Evolutionary conservation across 2,329 filamentous ascomycete genomes (phyloP).

Genomic region (Neonectria magnoliae): DNA sequence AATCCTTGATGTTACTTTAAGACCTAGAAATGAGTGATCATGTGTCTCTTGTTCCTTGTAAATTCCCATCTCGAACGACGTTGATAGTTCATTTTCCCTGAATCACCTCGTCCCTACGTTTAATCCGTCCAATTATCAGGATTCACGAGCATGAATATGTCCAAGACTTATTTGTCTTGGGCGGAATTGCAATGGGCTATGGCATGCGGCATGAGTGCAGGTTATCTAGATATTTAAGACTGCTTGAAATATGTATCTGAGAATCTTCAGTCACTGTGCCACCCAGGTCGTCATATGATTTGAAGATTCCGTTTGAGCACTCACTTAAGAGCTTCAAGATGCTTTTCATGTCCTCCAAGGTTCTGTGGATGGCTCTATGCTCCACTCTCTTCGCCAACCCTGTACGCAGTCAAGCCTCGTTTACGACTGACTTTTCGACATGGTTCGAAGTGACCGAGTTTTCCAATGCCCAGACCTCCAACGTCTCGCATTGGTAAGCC

Average conservation of each 20-base stretch:
- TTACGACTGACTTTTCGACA: slow-evolving; percentile 11
- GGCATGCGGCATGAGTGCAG: not conserved
- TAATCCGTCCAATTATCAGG: not conserved
- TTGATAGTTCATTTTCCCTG: not conserved
- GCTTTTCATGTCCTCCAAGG: not conserved
- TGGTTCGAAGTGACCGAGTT: slow-evolving; percentile 30
- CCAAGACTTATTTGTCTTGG: not conserved
- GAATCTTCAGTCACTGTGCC: not conserved
- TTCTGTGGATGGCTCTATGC: not conserved
- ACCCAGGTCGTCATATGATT: not conserved
- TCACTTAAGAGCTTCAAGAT: not conserved
- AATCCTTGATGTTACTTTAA: not conserved
- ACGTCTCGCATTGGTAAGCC: slow-evolving; percentile 25
- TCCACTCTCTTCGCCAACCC: not conserved
- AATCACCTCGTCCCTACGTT: not conserved
- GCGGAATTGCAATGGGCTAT: not conserved
- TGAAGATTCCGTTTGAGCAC: not conserved
- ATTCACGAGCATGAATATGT: not conserved
- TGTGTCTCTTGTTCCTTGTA: not conserved
- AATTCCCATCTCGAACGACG: not conserved
- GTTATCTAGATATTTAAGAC: not conserved
- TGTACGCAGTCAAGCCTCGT: not conserved
- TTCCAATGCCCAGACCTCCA: slow-evolving; percentile 25
- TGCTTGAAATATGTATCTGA: too few relatives aligned
- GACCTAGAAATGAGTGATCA: not conserved